Evolutionary conservation across 768 basidiomycete genomes (phyloP).

Genomic region (Nevesoporus exiguus): DNA sequence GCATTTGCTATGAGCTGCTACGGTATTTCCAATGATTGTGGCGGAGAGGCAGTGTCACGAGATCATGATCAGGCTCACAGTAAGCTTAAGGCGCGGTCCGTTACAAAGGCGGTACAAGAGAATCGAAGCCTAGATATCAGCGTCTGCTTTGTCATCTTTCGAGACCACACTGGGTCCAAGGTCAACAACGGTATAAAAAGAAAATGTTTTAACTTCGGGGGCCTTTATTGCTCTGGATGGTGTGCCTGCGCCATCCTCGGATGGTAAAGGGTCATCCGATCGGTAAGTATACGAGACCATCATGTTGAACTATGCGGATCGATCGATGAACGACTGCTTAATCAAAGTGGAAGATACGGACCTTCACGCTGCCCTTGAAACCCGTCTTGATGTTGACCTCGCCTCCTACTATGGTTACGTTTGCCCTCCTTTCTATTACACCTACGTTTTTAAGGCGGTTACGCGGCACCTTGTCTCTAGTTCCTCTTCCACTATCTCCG

Average conservation of each 20-base stretch:
- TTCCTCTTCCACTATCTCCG: conserved; percentile 35
- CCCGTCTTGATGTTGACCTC: conserved; percentile 85
- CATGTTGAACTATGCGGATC: conserved; percentile 77
- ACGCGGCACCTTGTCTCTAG: conserved; percentile 45
- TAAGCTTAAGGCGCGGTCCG: not conserved
- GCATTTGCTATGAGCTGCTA: too few species aligned
- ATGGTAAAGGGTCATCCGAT: conserved; percentile 76
- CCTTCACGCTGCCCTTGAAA: conserved; percentile 74
- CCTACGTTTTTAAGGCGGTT: conserved; percentile 60
- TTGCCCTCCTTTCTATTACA: conserved; percentile 85
- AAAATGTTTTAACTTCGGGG: conserved; percentile 82
- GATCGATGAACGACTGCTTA: not conserved
- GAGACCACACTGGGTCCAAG: conserved; percentile 68
- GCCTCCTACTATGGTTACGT: conserved; percentile 83
- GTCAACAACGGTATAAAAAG: conserved; percentile 83
- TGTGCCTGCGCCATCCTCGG: conserved; percentile 55
- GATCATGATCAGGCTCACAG: too few species aligned
- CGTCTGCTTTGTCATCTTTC: conserved; percentile 45
- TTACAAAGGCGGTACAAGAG: not conserved
- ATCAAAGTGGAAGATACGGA: conserved; percentile 34
- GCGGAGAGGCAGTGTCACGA: not conserved
- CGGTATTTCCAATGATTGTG: too few species aligned
- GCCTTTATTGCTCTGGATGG: conserved; percentile 44
- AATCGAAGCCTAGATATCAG: conserved; percentile 11
- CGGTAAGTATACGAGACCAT: conserved; percentile 92